Percentiles rank a stretch among this genome's conserved stretches.
These are phyloP conservation scores for Sporisorium sorghi DNA, from an alignment of 1,284 basidiomycete genomes.

Conservation along the genomic window DNA sequence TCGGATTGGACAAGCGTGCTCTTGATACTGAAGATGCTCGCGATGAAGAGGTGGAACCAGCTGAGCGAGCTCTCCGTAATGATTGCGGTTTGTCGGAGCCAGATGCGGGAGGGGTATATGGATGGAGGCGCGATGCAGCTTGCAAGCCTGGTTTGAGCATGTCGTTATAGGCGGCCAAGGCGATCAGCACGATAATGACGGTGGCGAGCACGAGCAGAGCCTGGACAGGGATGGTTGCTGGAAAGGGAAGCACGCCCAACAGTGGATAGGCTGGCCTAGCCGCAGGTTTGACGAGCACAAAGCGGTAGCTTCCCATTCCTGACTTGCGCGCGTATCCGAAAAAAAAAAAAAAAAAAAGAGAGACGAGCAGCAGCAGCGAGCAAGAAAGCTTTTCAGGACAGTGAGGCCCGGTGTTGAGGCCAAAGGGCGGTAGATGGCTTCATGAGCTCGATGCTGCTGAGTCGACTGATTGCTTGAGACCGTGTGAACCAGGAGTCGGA, in stretches of 20 bases:
- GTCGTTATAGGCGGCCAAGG: constrained; percentile 24
- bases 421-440: not conserved
- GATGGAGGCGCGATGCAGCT: constrained; percentile 35
- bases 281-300: constrained; percentile 41
- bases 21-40: constrained; percentile 13
- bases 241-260: constrained; percentile 24
- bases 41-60: constrained; percentile 15
- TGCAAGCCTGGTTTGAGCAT: constrained; percentile 43
- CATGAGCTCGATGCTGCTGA: constrained; percentile 1
- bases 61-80: constrained; percentile 32
- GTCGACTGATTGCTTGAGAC: not conserved
- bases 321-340: no score
- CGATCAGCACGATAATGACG: constrained; percentile 22
- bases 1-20: constrained; percentile 19
- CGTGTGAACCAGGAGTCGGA: not conserved
- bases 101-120: constrained; percentile 27
- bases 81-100: constrained; percentile 14
- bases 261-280: constrained; percentile 33
- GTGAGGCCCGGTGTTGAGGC: not conserved
- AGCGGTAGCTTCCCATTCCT: constrained; percentile 38
- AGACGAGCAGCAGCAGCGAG: not conserved
- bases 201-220: constrained; percentile 18
- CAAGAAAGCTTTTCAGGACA: not conserved
- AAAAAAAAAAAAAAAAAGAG: no score
- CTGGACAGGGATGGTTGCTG: constrained; percentile 29